Percentiles rank a stretch among this genome's conserved stretches.
Evolutionary conservation across 2,329 filamentous ascomycete genomes (phyloP).

Genomic region (Lasiodiplodia gonubiensis): DNA sequence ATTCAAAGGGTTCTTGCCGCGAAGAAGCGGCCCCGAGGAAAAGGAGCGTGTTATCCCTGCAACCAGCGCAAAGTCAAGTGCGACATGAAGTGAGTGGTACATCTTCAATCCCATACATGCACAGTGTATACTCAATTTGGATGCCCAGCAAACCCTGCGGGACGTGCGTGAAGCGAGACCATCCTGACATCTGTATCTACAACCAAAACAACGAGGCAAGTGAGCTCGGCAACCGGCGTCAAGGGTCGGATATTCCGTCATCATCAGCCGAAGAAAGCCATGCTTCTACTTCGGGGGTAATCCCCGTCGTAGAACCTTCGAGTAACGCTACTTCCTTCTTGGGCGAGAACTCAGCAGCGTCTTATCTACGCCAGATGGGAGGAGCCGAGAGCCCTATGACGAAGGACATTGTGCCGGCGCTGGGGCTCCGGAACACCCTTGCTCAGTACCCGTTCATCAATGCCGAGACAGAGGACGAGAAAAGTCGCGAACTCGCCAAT

Average conservation of each 20-base stretch:
- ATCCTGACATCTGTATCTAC: conserved; percentile 24
- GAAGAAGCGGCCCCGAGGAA: conserved; percentile 21
- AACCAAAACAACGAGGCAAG: not conserved
- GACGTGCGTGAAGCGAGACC: not conserved
- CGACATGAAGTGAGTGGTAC: conserved; percentile 19
- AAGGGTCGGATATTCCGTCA: not conserved
- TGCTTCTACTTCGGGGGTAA: not conserved
- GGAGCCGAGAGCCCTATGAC: conserved; percentile 14
- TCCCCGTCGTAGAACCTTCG: not conserved
- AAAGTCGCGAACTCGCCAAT: not conserved
- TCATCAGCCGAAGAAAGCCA: not conserved
- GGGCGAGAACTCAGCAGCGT: conserved; percentile 17
- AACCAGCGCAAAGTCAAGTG: conserved; percentile 26
- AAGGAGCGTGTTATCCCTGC: conserved; percentile 23
- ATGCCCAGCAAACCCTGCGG: conserved; percentile 7
- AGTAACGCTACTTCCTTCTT: not conserved
- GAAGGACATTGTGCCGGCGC: conserved; percentile 1
- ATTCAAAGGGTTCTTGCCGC: conserved; percentile 3
- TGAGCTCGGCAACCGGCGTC: not conserved
- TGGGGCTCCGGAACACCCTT: conserved; percentile 8
- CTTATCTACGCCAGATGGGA: conserved; percentile 11
- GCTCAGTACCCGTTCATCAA: conserved; percentile 26
- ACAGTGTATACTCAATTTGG: not conserved
- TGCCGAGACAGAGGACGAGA: conserved; percentile 2
- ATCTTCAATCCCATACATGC: not conserved